Evolutionary conservation across 257 asterid genomes (phyloP).

Genomic region (Avicennia marina): DNA sequence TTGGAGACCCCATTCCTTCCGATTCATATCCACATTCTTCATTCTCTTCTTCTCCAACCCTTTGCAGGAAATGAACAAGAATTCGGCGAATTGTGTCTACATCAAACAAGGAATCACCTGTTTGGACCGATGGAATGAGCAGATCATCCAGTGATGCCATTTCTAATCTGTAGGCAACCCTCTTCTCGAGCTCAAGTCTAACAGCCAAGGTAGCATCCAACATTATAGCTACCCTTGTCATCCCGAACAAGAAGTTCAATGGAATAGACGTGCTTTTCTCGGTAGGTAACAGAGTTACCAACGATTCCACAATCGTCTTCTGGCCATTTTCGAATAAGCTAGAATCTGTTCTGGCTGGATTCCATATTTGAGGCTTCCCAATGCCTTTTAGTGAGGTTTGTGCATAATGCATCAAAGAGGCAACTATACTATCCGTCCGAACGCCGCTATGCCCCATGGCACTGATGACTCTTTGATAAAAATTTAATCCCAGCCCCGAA

Average conservation of each 20-base stretch:
- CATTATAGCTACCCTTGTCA: slow-evolving; percentile 55
- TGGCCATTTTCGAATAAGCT: slow-evolving; percentile 30
- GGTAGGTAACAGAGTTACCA: slow-evolving; percentile 42
- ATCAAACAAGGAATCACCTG: slow-evolving; percentile 55
- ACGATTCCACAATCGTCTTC: slow-evolving; percentile 37
- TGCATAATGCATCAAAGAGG: slow-evolving; percentile 58
- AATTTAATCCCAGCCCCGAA: slow-evolving; percentile 34
- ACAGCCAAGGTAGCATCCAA: slow-evolving; percentile 43
- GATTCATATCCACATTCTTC: slow-evolving; percentile 55
- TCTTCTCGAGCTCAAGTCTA: slow-evolving; percentile 50
- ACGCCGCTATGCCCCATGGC: slow-evolving; percentile 51
- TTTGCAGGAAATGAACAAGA: slow-evolving; percentile 50
- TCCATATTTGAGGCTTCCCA: slow-evolving; percentile 58
- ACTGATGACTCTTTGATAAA: slow-evolving; percentile 38
- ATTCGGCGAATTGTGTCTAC: slow-evolving; percentile 49
- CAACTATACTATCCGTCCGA: slow-evolving; percentile 40
- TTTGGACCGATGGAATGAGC: slow-evolving; percentile 45
- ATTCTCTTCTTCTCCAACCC: slow-evolving; percentile 50
- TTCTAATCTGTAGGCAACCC: slow-evolving; percentile 49
- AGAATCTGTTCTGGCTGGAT: slow-evolving; percentile 41
- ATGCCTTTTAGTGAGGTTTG: slow-evolving; percentile 45
- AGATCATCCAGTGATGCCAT: slow-evolving; percentile 58
- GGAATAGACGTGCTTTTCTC: slow-evolving; percentile 48
- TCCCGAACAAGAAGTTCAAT: slow-evolving; percentile 46
- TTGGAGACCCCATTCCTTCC: slow-evolving; percentile 45